A percentile compares a stretch with the other conserved stretches of the same genome.
These are phyloP conservation scores for Cucumis variabilis DNA, from an alignment of 331 rosid species.

Conservation along the genomic window DNA sequence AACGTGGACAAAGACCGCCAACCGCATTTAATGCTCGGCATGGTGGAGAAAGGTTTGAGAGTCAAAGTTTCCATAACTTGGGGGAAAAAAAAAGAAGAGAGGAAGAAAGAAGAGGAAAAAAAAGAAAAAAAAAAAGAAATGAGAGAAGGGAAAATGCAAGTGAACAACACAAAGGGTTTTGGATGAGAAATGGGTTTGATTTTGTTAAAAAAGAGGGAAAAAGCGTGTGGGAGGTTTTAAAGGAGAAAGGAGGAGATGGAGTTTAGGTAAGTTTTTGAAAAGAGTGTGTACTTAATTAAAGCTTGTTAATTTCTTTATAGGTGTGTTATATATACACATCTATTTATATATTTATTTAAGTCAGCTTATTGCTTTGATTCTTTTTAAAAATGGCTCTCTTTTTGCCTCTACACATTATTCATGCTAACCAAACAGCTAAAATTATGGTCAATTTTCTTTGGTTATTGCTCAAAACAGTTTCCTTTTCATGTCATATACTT, in stretches of 20 bases:
- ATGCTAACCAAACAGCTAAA: background rate
- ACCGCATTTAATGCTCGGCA: constrained; percentile 12
- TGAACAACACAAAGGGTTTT: constrained; percentile 55
- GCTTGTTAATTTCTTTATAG: background rate
- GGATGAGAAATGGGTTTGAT: constrained; percentile 51
- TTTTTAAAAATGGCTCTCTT: background rate
- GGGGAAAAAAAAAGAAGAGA: constrained; percentile 17
- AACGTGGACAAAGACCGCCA: constrained; percentile 20
- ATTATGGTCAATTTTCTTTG: background rate
- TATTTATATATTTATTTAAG: too few species aligned
- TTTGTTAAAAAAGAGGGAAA: constrained; percentile 56
- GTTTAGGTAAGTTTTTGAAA: constrained; percentile 55
- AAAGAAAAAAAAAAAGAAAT: background rate
- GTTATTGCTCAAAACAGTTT: background rate
- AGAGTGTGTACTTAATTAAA: background rate
- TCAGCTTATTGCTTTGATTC: background rate
- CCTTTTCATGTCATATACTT: background rate
- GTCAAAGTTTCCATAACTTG: constrained; percentile 70
- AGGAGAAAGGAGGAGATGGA: constrained; percentile 62
- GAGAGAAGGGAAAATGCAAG: constrained; percentile 48
- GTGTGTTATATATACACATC: background rate
- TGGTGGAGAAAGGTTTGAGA: constrained; percentile 48
- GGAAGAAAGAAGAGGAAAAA: constrained; percentile 21
- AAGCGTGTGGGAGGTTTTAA: constrained; percentile 51
- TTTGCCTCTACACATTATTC: background rate